These are phyloP conservation scores for Colletotrichum tamarilloi DNA, from an alignment of 2,329 filamentous ascomycete species.

Conservation along the genomic window DNA sequence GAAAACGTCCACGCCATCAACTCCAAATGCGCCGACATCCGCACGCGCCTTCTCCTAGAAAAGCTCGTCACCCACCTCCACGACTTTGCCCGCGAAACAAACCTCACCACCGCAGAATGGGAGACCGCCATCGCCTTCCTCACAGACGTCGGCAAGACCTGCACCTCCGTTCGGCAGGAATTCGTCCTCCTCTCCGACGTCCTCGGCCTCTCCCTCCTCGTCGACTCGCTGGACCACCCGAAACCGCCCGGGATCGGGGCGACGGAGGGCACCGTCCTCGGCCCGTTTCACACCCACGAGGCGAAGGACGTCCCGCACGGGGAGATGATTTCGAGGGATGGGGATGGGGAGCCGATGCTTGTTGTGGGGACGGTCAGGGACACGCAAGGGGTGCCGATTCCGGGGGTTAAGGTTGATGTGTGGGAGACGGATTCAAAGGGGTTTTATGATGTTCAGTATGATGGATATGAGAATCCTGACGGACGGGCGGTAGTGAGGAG, in stretches of 20 bases:
- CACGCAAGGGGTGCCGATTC: background rate
- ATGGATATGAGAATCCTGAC: fast-evolving
- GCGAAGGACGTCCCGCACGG: background rate
- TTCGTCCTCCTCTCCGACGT: background rate
- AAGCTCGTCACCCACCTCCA: background rate
- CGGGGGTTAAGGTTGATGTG: background rate
- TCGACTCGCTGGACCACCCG: background rate
- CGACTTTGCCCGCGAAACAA: background rate
- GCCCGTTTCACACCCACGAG: background rate
- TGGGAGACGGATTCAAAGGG: background rate
- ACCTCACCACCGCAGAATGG: background rate
- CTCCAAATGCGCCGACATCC: background rate
- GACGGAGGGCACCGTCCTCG: background rate
- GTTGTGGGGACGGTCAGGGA: background rate
- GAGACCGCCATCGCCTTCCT: background rate
- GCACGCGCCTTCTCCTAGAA: background rate
- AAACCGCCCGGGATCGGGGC: no score
- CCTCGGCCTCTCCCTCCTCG: background rate
- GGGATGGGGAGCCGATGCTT: background rate
- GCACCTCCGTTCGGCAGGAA: background rate
- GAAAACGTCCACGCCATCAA: background rate
- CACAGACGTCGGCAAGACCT: background rate
- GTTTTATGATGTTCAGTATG: background rate
- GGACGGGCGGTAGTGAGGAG: background rate
- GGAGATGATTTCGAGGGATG: background rate